Conservation (phyloP, 768 basidiomycete species). For the Phaeolepiota aurea region DNA sequence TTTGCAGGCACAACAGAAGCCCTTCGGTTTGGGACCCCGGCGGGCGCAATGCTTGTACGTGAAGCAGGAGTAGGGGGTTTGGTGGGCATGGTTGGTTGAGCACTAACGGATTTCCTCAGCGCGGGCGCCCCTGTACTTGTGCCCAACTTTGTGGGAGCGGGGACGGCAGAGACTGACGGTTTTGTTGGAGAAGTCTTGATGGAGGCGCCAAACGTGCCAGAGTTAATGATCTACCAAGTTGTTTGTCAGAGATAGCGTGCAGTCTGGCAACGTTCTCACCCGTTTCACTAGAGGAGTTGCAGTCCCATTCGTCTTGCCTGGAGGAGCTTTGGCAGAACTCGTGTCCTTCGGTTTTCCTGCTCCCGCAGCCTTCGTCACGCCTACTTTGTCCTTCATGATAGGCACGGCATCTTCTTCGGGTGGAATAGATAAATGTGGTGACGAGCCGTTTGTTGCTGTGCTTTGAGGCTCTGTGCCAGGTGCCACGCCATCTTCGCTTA, state of each 20-base stretch:
- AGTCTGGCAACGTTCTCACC: slow-evolving; percentile 39
- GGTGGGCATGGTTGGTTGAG: slow-evolving; percentile 23
- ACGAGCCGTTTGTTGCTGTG: background rate
- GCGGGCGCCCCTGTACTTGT: slow-evolving; percentile 5
- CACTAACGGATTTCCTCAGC: slow-evolving; percentile 32
- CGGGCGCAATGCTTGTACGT: slow-evolving; percentile 23
- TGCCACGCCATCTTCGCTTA: background rate
- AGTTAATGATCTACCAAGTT: slow-evolving; percentile 60
- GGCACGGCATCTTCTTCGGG: background rate
- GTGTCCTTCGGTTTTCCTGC: background rate
- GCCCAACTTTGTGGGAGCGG: slow-evolving; percentile 14
- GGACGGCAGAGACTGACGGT: slow-evolving; percentile 15
- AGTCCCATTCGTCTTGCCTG: slow-evolving; percentile 36
- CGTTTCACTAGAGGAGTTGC: slow-evolving; percentile 61
- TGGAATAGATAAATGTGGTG: background rate
- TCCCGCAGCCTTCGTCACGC: background rate
- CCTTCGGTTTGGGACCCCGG: slow-evolving; percentile 27
- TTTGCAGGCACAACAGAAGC: slow-evolving; percentile 37
- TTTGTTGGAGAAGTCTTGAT: slow-evolving; percentile 32
- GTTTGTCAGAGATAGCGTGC: too few species aligned
- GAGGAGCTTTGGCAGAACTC: slow-evolving; percentile 13
- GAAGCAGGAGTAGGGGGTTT: slow-evolving; percentile 27
- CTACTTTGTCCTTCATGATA: background rate
- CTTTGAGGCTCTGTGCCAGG: background rate
- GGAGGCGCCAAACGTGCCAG: slow-evolving; percentile 54